phyloP scores from a whole-genome alignment of 495 filamentous ascomycete species.

The Lentithecium fluviatile region DNA sequence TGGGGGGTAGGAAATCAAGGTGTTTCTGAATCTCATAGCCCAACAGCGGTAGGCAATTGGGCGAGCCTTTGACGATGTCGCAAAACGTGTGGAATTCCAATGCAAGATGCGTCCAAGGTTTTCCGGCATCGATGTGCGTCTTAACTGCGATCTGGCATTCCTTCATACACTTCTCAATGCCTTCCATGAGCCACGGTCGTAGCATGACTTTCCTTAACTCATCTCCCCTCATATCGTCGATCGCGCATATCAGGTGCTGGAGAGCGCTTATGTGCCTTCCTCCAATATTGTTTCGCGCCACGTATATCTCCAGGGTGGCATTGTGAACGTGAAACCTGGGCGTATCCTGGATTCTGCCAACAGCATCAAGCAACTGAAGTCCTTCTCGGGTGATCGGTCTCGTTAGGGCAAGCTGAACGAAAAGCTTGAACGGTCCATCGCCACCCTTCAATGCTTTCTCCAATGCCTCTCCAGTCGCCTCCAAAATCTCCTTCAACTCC shows the following conservation, averaged over 20 bases:
- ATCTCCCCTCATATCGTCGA: constrained; percentile 4
- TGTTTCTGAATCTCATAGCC: constrained; percentile 1
- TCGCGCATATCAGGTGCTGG: neutral
- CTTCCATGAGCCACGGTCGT: constrained; percentile 12
- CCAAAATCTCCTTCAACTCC: constrained; percentile 17
- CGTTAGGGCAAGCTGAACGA: constrained; percentile 21
- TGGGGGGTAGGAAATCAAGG: constrained; percentile 11
- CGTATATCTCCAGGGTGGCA: constrained; percentile 8
- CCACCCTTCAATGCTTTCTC: constrained; percentile 9
- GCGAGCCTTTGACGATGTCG: constrained; percentile 9
- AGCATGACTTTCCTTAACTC: constrained; percentile 12
- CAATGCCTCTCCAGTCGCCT: neutral
- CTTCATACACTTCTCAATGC: constrained; percentile 18
- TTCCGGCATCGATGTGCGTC: constrained; percentile 8
- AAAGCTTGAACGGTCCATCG: constrained; percentile 12
- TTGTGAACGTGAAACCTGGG: neutral
- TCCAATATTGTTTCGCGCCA: constrained; percentile 1
- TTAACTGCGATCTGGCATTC: constrained; percentile 20
- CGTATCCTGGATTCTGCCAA: constrained; percentile 15
- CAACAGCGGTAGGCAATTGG: constrained; percentile 7
- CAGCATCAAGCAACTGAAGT: constrained; percentile 21
- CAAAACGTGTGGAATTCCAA: constrained; percentile 20
- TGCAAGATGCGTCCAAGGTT: constrained; percentile 14
- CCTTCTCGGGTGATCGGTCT: constrained; percentile 15
- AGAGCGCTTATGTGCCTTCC: constrained; percentile 10